A percentile compares a stretch with the other conserved stretches of the same genome.
These are phyloP conservation scores for Wallacemonas collosoma DNA, from an alignment of 208 protist genomes.

Conservation along the genomic window DNA sequence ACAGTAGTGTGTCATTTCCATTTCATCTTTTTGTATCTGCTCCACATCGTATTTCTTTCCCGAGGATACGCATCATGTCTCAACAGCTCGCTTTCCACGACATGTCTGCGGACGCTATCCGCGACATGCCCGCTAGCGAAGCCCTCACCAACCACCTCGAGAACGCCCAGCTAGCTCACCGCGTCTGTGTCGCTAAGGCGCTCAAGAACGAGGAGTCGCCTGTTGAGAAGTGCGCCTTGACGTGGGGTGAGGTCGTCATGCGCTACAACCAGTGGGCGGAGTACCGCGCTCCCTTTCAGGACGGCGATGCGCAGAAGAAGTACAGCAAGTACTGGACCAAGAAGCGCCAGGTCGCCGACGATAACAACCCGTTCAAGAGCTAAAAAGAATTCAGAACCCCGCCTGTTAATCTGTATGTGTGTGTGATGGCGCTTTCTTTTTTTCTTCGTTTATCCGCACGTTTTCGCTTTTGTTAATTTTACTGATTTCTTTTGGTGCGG, in stretches of 20 bases:
- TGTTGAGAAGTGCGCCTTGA: conserved; percentile 87
- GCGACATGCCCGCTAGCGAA: conserved; percentile 76
- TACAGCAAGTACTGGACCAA: conserved; percentile 90
- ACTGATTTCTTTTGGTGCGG: too few species aligned
- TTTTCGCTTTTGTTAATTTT: too few species aligned
- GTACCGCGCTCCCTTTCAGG: conserved; percentile 86
- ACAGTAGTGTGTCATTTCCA: neutral
- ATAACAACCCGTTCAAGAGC: conserved; percentile 48
- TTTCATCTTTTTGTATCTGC: too few species aligned
- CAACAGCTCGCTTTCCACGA: conserved; percentile 74
- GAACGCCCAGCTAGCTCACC: conserved; percentile 89
- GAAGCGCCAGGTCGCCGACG: conserved; percentile 74
- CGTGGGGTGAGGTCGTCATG: conserved; percentile 89
- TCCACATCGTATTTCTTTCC: neutral
- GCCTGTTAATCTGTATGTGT: neutral
- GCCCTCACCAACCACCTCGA: conserved; percentile 86
- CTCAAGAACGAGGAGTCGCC: conserved; percentile 66
- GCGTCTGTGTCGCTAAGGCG: conserved; percentile 86
- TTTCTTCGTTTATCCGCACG: neutral
- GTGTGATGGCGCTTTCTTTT: neutral
- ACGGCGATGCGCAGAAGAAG: conserved; percentile 59
- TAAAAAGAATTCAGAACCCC: neutral
- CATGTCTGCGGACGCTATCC: conserved; percentile 76
- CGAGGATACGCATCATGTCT: conserved; percentile 29
- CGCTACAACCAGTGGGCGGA: conserved; percentile 88